Base-by-base conservation (phyloP, 495 filamentous ascomycete genomes). In the Neurospora tetrasperma region DNA sequence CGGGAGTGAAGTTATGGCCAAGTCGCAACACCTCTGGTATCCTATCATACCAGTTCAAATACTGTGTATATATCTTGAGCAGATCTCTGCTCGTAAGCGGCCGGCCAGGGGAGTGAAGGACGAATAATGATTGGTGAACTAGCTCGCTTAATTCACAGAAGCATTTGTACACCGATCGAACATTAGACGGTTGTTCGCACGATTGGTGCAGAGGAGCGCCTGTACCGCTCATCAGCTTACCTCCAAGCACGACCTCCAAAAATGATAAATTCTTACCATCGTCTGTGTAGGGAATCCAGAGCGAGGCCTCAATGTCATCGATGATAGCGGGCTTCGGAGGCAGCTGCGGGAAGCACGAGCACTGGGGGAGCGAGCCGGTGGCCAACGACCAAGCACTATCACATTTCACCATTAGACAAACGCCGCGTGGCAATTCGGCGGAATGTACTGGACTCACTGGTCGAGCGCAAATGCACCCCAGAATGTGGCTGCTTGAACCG, bases 381-480 rank as follows among this genome's bases (percentile, higher is more conserved):
- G 86, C 86, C 31, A 91, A 80, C 5, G 88, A 90, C 87, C 89
- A 91, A 42, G 87, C 88, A 71, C 90, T 91, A 75, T 31, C 42
- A 59, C 35, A 27, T 48, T 43, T 46, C 71, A 72, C 74, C 38
- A 69, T 72, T 66, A 70, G 72, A 41, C 40, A 42, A 42, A 66
- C 27, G 35, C 23, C 42, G 44, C 62, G 31, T 46, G 41, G 48
- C 27, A 16, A 74, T 70, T 39, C 44, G 9, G 27, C 2, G 42
- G 69, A 42, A 48, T 54, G 71, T 42, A 39, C 14, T 70, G 70
- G 54, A 76, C 85, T 78, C 85, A 91, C 90, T 90, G 90, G 78
- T 92, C 90, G 40, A 92, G 82, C 31, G 87, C 87, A 78, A 91
- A 92, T 10, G 88, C 87, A 35, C 89, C 90, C 90, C 90, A 92